A percentile compares a stretch with the other conserved stretches of the same genome.
phyloP scores from a whole-genome alignment of 306 rosid genomes.

The Quercus parvula region DNA sequence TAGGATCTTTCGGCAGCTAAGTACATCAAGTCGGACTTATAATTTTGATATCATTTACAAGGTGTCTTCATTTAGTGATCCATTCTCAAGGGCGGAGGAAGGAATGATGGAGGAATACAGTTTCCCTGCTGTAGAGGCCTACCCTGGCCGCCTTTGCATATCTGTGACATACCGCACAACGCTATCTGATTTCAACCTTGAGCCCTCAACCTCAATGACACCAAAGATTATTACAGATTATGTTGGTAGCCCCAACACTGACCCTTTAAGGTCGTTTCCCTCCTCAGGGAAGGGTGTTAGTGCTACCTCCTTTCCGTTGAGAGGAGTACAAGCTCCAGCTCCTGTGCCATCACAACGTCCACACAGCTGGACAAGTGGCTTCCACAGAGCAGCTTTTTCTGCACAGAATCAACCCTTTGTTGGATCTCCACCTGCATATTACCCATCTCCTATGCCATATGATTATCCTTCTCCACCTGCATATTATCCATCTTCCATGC shows the following conservation, averaged over 20 bases:
- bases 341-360: constrained; percentile 52
- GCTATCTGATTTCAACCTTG: constrained; percentile 62
- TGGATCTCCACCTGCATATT: constrained; percentile 67
- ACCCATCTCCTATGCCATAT: constrained; percentile 44
- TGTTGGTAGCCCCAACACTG: constrained; percentile 82
- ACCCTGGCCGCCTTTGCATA: constrained; percentile 65
- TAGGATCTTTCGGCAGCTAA: constrained; percentile 60
- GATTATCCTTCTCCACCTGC: constrained; percentile 59
- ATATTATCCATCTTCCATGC: constrained; percentile 51
- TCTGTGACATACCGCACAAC: constrained; percentile 58
- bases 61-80: constrained; percentile 78
- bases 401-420: constrained; percentile 40
- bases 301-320: constrained; percentile 53
- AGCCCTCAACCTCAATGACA: constrained; percentile 55
- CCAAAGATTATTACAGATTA: constrained; percentile 72
- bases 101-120: constrained; percentile 50
- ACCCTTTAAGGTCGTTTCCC: constrained; percentile 67
- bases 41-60: constrained; percentile 68
- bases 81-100: constrained; percentile 68
- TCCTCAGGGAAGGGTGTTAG: constrained; percentile 47
- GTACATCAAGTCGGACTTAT: constrained; percentile 43
- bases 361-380: constrained; percentile 76
- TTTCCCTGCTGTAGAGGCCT: constrained; percentile 70
- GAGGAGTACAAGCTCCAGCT: constrained; percentile 48
- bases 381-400: constrained; percentile 53